These are phyloP conservation scores for Moelleriella libera DNA, from an alignment of 2,329 filamentous ascomycete genomes.

Conservation along the genomic window DNA sequence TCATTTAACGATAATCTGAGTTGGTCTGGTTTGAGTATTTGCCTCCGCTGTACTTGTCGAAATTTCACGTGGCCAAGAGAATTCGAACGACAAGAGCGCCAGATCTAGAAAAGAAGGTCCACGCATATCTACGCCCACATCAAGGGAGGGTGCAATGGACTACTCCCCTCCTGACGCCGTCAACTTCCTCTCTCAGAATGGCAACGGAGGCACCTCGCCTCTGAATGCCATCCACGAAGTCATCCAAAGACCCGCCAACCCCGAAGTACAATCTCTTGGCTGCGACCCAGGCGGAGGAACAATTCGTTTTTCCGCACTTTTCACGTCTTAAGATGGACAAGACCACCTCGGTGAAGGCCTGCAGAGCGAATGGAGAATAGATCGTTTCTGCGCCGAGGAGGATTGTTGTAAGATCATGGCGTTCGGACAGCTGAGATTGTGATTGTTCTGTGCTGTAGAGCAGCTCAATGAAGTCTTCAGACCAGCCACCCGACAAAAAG, in stretches of 20 bases:
- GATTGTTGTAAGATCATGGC: constrained; percentile 22
- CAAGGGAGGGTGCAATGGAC: constrained; percentile 20
- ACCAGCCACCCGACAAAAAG: constrained; percentile 68
- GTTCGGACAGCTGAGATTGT: not conserved
- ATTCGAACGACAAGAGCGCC: too few relatives aligned
- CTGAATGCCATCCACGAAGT: constrained; percentile 45
- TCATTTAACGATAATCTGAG: not conserved
- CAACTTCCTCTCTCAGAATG: constrained; percentile 41
- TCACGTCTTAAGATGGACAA: constrained; percentile 41
- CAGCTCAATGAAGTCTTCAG: constrained; percentile 45
- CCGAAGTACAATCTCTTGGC: constrained; percentile 77
- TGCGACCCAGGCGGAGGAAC: constrained; percentile 50
- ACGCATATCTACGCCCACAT: not conserved
- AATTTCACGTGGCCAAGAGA: too few relatives aligned
- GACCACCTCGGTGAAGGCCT: constrained; percentile 54
- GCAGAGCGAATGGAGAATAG: constrained; percentile 60
- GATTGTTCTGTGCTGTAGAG: constrained; percentile 25
- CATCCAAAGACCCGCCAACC: constrained; percentile 68
- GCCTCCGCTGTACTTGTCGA: too few relatives aligned
- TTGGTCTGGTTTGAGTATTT: too few relatives aligned
- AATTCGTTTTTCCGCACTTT: constrained; percentile 13
- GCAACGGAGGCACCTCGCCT: constrained; percentile 32
- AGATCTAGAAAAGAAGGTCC: too few relatives aligned
- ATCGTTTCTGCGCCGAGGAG: constrained; percentile 71
- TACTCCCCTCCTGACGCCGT: constrained; percentile 47